Percentiles rank a stretch among this genome's conserved stretches.
Evolutionary conservation across 768 basidiomycete species (phyloP).

Genomic region (Leccinum subgranulosum): DNA sequence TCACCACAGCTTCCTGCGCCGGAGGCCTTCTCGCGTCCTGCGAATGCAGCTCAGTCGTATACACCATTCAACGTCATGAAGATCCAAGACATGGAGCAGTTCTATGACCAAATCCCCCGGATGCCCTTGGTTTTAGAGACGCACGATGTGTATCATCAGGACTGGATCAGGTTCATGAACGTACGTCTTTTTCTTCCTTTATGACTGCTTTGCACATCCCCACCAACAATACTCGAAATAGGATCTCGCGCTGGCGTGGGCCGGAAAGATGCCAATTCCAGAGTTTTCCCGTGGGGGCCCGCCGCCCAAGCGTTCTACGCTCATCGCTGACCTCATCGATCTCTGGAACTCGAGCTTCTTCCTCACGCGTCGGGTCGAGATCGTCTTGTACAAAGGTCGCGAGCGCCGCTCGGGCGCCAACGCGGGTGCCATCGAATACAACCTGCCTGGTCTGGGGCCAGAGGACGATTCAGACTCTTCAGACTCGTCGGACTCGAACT

Average conservation of each 20-base stretch:
- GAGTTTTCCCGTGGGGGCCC: slow-evolving; percentile 43
- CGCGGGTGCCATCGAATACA: slow-evolving; percentile 52
- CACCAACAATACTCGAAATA: slow-evolving; percentile 23
- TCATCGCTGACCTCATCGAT: slow-evolving; percentile 71
- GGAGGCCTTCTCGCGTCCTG: slow-evolving; percentile 71
- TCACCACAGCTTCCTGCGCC: slow-evolving; percentile 54
- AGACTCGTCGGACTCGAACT: slow-evolving; percentile 38
- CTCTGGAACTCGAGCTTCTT: slow-evolving; percentile 82
- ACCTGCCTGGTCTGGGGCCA: slow-evolving; percentile 48
- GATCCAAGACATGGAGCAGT: slow-evolving; percentile 74
- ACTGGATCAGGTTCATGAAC: slow-evolving; percentile 79
- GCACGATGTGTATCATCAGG: slow-evolving; percentile 75
- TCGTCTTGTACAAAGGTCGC: slow-evolving; percentile 76
- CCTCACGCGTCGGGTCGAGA: slow-evolving; percentile 68
- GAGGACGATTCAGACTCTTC: slow-evolving; percentile 39
- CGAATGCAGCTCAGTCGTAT: slow-evolving; percentile 65
- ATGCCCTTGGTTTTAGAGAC: slow-evolving; percentile 71
- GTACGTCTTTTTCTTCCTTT: slow-evolving; percentile 37
- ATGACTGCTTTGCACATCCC: background rate
- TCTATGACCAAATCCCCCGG: slow-evolving; percentile 61
- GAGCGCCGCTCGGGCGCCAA: slow-evolving; percentile 70
- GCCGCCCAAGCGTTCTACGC: slow-evolving; percentile 52
- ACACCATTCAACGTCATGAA: slow-evolving; percentile 68
- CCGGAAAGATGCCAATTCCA: slow-evolving; percentile 68
- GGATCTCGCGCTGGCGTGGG: slow-evolving; percentile 77